Conservation (phyloP, 2,329 filamentous ascomycete species). For the Alternaria sp. region DNA sequence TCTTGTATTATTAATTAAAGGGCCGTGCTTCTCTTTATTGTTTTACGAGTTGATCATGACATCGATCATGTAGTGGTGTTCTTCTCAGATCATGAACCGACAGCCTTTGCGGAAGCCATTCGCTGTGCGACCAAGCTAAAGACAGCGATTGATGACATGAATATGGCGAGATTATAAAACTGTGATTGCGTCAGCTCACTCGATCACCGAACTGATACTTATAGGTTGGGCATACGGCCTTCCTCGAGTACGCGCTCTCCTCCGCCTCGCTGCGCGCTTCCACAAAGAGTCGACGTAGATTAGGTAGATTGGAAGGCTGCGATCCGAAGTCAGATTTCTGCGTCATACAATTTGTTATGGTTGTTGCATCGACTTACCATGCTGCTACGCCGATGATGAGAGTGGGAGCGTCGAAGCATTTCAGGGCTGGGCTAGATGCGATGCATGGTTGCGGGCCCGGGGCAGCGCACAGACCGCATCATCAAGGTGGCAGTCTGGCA, state of each 20-base stretch:
- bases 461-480: constrained; percentile 30
- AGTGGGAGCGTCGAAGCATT: constrained; percentile 13
- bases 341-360: background rate
- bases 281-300: constrained; percentile 94
- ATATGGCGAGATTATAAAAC: constrained; percentile 98
- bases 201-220: background rate
- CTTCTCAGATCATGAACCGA: constrained; percentile 3
- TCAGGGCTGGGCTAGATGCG: constrained; percentile 10
- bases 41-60: background rate
- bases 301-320: constrained; percentile 79
- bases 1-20: background rate
- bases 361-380: constrained; percentile 20
- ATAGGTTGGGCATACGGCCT: constrained; percentile 70
- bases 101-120: constrained; percentile 59
- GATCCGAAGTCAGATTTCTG: background rate
- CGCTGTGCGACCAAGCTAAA: constrained; percentile 93
- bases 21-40: background rate
- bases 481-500: constrained; percentile 40
- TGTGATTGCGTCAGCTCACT: constrained; percentile 46
- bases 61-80: background rate
- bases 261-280: constrained; percentile 92
- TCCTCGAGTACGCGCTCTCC: constrained; percentile 91
- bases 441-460: background rate
- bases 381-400: constrained; percentile 10
- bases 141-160: constrained; percentile 93